A percentile compares a stretch with the other conserved stretches of the same genome.
These are phyloP conservation scores for Leccinum imitatum DNA, from an alignment of 768 basidiomycete species.

Conservation along the genomic window DNA sequence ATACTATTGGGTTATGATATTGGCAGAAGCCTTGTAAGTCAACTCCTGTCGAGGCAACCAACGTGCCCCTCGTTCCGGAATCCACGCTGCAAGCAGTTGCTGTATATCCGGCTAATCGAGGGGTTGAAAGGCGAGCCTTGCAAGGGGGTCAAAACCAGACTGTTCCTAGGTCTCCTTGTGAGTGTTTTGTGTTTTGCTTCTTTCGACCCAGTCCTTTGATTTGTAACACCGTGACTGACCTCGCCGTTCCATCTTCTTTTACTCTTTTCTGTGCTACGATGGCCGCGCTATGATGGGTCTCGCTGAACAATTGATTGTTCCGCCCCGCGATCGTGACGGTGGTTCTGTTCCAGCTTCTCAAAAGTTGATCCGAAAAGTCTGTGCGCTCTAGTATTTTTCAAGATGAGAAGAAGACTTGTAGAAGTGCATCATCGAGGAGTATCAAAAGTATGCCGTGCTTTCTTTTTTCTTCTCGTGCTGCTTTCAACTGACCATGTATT, in stretches of 20 bases:
- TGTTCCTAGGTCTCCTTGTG: too few species aligned
- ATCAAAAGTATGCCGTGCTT: constrained; percentile 59
- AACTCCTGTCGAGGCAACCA: too few species aligned
- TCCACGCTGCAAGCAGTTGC: too few species aligned
- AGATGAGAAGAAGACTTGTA: constrained; percentile 90
- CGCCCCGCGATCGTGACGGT: too few species aligned
- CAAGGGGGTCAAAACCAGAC: neutral
- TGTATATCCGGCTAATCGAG: neutral
- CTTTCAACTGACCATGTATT: neutral
- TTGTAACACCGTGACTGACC: neutral
- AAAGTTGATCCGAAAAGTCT: constrained; percentile 66
- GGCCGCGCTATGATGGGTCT: neutral
- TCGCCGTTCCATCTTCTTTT: too few species aligned
- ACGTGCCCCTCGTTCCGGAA: too few species aligned
- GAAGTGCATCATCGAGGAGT: constrained; percentile 92
- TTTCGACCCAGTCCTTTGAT: neutral
- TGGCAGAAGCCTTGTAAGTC: too few species aligned
- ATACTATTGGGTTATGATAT: too few species aligned
- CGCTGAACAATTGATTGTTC: too few species aligned
- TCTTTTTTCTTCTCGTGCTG: neutral
- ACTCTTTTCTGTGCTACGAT: neutral
- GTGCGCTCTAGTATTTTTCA: constrained; percentile 79
- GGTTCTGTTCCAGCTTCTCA: too few species aligned
- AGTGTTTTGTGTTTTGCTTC: neutral
- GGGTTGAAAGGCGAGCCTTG: neutral